Evolutionary conservation across 345 rosid genomes (phyloP).

Genomic region (Hypericum androsaemum): DNA sequence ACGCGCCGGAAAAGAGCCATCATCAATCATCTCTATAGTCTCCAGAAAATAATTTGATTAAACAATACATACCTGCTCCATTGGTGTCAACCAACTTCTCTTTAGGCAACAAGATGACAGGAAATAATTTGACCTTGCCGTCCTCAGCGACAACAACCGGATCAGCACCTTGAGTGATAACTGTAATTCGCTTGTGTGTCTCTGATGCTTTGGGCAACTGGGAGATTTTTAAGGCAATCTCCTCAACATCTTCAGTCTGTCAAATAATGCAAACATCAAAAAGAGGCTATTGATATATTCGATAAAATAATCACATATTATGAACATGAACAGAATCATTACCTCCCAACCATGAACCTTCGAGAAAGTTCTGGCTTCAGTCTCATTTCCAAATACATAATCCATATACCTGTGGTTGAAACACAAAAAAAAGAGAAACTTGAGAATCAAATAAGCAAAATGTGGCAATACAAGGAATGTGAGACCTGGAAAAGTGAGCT

Average conservation of each 20-base stretch:
- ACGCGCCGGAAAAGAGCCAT: no score
- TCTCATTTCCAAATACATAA: conserved; percentile 86
- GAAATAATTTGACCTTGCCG: conserved; percentile 72
- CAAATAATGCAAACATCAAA: background rate
- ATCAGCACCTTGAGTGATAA: conserved; percentile 93
- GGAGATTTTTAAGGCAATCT: conserved; percentile 83
- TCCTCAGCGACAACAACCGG: conserved; percentile 92
- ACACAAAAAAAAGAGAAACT: background rate
- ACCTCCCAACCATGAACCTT: conserved; percentile 99
- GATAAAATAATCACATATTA: background rate
- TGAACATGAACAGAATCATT: conserved; percentile 1
- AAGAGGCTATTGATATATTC: background rate
- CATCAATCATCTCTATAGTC: no score
- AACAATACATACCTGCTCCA: conserved; percentile 58
- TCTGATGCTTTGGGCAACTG: conserved; percentile 84
- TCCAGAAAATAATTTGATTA: background rate
- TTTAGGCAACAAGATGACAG: conserved; percentile 67
- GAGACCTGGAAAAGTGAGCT: background rate
- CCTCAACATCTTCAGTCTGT: conserved; percentile 77
- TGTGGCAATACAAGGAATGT: background rate
- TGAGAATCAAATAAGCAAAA: background rate
- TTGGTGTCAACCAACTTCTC: conserved; percentile 94
- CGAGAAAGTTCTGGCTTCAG: conserved; percentile 85
- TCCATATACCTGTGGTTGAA: conserved; percentile 62
- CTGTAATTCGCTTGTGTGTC: conserved; percentile 83